phyloP scores from a whole-genome alignment of 352 stramenopile species.

The Aphanomyces euteiches region DNA sequence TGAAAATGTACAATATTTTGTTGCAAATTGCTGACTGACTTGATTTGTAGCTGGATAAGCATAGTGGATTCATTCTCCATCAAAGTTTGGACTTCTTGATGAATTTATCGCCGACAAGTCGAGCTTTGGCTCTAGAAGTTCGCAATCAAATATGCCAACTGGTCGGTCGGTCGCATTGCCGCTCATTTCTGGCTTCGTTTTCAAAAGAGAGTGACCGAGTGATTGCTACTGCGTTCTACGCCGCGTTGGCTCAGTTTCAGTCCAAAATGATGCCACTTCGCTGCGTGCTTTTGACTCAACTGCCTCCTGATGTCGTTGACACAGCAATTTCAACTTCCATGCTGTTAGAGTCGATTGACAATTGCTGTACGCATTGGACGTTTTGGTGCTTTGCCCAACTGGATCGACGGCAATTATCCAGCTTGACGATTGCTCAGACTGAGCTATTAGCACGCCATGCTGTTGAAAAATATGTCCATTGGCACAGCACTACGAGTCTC shows the following conservation, averaged over 20 bases:
- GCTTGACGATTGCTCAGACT: neutral
- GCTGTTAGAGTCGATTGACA: neutral
- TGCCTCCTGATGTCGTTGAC: neutral
- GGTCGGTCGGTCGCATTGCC: neutral
- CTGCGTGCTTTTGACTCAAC: neutral
- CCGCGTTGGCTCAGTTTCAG: neutral
- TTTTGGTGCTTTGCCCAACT: neutral
- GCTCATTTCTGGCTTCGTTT: neutral
- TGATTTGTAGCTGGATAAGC: neutral
- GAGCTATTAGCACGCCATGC: neutral
- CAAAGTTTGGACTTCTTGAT: neutral
- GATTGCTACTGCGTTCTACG: neutral
- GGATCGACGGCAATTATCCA: neutral
- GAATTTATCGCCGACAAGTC: neutral
- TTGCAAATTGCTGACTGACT: neutral
- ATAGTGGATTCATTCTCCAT: neutral
- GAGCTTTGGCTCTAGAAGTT: neutral
- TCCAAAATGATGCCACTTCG: neutral
- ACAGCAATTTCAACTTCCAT: neutral
- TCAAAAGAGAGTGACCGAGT: neutral
- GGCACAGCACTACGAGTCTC: neutral
- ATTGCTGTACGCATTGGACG: constrained; percentile 2
- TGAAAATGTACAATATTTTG: neutral
- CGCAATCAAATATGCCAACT: neutral
- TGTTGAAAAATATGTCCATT: neutral